These are phyloP conservation scores for Suhomyces chickasaworum DNA, from an alignment of 1,139 yeast genomes.

Conservation along the genomic window DNA sequence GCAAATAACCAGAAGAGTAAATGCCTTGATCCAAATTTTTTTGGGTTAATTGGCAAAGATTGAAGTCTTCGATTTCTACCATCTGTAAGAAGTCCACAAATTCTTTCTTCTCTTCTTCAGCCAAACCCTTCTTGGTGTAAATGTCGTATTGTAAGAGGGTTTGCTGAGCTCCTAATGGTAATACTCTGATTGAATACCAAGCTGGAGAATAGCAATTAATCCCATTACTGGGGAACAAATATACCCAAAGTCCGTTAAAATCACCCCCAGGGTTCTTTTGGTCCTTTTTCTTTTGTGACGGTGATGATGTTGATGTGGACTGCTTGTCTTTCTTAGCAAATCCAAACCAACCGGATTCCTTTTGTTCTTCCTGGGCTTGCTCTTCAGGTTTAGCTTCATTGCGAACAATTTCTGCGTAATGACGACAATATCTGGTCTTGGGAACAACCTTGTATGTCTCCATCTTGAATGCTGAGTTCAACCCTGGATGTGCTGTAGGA, in stretches of 20 bases:
- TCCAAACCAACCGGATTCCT: constrained; percentile 54
- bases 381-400: constrained; percentile 61
- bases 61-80: constrained; percentile 62
- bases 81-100: constrained; percentile 63
- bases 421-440: constrained; percentile 59
- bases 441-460: constrained; percentile 67
- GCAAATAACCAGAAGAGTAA: constrained; percentile 57
- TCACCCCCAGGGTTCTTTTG: constrained; percentile 57
- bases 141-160: constrained; percentile 62
- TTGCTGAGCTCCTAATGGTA: constrained; percentile 54
- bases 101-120: constrained; percentile 53
- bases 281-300: constrained; percentile 7
- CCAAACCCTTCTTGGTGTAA: constrained; percentile 60
- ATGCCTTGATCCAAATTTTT: constrained; percentile 61
- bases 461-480: constrained; percentile 58
- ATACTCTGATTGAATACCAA: constrained; percentile 62
- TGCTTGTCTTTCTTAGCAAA: constrained; percentile 34
- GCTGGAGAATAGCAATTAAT: constrained; percentile 67
- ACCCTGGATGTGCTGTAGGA: constrained; percentile 67
- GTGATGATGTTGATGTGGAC: constrained; percentile 1
- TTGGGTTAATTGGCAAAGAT: constrained; percentile 59
- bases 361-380: constrained; percentile 83
- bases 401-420: constrained; percentile 83
- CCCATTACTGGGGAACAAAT: constrained; percentile 59
- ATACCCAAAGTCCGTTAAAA: constrained; percentile 63